Percentiles rank a stretch among this genome's conserved stretches.
These are phyloP conservation scores for Juncus inflexus DNA, from an alignment of 176 grass and related monocot species.

Conservation along the genomic window DNA sequence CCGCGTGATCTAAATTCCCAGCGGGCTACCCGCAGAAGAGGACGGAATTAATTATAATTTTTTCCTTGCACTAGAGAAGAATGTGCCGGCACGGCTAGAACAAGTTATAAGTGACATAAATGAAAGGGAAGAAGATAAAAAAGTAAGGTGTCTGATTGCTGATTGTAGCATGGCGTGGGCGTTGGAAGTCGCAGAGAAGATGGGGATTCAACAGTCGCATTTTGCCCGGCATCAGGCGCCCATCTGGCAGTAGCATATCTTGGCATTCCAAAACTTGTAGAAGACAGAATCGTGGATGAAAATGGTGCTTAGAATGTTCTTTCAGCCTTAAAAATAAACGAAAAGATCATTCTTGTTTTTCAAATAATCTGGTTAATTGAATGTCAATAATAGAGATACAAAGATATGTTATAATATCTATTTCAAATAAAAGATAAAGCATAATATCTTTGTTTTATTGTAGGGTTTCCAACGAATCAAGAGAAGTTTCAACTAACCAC, in stretches of 20 bases:
- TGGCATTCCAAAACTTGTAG: conserved; percentile 42
- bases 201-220: conserved; percentile 30
- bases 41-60: conserved; percentile 28
- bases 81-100: conserved; percentile 24
- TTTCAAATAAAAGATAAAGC: no score
- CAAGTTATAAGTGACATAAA: not conserved
- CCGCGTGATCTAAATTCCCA: conserved; percentile 40
- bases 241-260: conserved; percentile 18
- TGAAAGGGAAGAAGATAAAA: conserved; percentile 18
- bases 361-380: not conserved
- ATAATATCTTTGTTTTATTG: not conserved
- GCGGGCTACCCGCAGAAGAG: conserved; percentile 12
- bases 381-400: no score
- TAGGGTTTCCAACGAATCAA: not conserved
- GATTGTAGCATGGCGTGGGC: conserved; percentile 44
- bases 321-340: no score
- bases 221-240: conserved; percentile 38
- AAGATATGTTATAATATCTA: no score
- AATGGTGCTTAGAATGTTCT: conserved; percentile 21
- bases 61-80: not conserved
- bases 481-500: not conserved
- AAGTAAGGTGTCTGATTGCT: conserved; percentile 36
- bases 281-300: conserved; percentile 38
- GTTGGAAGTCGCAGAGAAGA: conserved; percentile 24
- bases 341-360: no score